A percentile compares a stretch with the other conserved stretches of the same genome.
phyloP scores from a whole-genome alignment of 164 flowering plant species.

The Macadamia integrifolia region DNA sequence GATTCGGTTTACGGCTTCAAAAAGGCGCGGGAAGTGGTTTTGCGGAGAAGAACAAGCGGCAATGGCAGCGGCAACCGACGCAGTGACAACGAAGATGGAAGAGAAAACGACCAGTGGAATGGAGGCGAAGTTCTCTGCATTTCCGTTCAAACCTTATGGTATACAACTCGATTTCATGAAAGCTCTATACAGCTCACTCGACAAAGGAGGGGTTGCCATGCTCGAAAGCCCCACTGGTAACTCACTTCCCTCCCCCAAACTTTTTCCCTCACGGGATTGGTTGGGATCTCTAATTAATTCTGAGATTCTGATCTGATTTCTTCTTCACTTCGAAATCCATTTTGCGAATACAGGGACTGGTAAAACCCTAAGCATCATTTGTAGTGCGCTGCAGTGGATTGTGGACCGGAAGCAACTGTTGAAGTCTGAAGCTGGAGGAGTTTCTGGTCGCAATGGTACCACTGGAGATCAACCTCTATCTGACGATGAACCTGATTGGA shows the following conservation, averaged over 20 bases:
- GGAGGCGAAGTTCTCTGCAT: constrained; percentile 55
- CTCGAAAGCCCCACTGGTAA: constrained; percentile 98
- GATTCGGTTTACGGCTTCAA: too few relatives aligned
- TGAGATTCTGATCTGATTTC: neutral
- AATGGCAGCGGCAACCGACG: too few relatives aligned
- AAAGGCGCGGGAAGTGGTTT: too few relatives aligned
- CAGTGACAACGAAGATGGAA: too few relatives aligned
- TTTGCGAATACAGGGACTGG: constrained; percentile 61
- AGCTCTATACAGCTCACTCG: constrained; percentile 58
- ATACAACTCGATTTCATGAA: constrained; percentile 93
- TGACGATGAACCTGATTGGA: constrained; percentile 93
- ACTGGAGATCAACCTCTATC: constrained; percentile 18
- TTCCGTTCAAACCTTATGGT: constrained; percentile 81
- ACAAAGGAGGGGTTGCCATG: constrained; percentile 83
- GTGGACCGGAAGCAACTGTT: constrained; percentile 43
- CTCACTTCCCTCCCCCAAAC: constrained; percentile 2
- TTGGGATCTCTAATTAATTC: too few relatives aligned
- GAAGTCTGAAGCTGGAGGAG: constrained; percentile 7
- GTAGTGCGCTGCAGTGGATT: constrained; percentile 89
- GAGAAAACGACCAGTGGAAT: constrained; percentile 4
- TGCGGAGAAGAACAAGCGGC: too few relatives aligned
- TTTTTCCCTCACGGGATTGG: too few relatives aligned
- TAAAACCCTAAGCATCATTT: constrained; percentile 90
- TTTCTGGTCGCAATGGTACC: constrained; percentile 8
- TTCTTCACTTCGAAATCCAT: neutral